Evolutionary conservation across 805 yeast genomes (phyloP), one percentile per base, ranked within the genome.

Genomic region (Nakazawaea ambrosiae): DNA sequence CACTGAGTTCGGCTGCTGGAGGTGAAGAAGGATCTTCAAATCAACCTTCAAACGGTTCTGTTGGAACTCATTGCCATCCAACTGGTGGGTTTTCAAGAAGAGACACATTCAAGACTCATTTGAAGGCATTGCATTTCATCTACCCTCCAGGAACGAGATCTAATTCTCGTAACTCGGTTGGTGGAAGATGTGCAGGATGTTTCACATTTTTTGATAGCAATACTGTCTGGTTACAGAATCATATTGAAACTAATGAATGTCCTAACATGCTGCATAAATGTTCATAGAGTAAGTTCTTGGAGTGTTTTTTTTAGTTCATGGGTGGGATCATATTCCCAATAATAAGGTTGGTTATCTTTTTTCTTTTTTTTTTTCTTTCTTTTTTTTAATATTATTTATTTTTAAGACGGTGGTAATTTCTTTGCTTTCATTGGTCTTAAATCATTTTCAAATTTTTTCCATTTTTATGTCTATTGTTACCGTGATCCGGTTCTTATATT

Each of bases 81-180:
- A 69, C 66, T 17, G 81, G 80, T 5, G 77, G 76, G 4, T 74
- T 74, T 47, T 70, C 79, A 5, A 60, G 81, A 49, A 61, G 79
- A 48, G 81, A 74, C 49, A 73, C 81, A 5, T 72, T 70, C 51
- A 72, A 73, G 47, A 74, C 76, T 2, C 81, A 74, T 50, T 60
- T 74, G 36, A 73, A 72, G 47, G 67, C 78, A 7, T 56, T 75
- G 39, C 81, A 74, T 50, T 74, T 74, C 50, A 65, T 65, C 31
- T 74, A 73, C 45, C 81, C 81, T 25, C 63, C 70, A 27, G 80
- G 78, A 4, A 70, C 73, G 11, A 65, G 65, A 44, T 63, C 73
- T 4, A 63, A 61, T 40, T 68, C 66, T 33, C 50, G 80, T 34
- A 48, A 57, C 15, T 53, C 51, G 35, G 55, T 67, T 10, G 53